A percentile compares a stretch with the other conserved stretches of the same genome.
These are phyloP conservation scores for Metarhizium brunneum DNA, from an alignment of 2,329 filamentous ascomycete genomes.

Conservation along the genomic window DNA sequence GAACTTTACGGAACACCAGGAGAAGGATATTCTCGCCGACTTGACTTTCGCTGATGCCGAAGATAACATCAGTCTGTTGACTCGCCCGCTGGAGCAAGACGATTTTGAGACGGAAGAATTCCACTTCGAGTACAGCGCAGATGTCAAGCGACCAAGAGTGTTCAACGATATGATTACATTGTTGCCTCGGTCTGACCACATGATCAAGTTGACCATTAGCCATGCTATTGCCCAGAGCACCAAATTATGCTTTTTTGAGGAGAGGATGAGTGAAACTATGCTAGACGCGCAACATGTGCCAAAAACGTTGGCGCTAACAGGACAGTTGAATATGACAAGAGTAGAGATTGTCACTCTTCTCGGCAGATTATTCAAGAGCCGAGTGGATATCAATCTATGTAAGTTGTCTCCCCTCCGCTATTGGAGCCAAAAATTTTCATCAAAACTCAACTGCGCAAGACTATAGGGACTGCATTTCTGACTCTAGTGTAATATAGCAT, in stretches of 20 bases:
- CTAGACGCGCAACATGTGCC: constrained; percentile 85
- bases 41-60: constrained; percentile 76
- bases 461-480: neutral
- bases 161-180: constrained; percentile 99
- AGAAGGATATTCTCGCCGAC: constrained; percentile 93
- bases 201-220: constrained; percentile 97
- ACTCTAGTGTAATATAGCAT: constrained; percentile 44
- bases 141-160: constrained; percentile 78
- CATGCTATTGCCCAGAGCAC: constrained; percentile 97
- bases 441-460: neutral
- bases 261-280: constrained; percentile 93
- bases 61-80: constrained; percentile 57
- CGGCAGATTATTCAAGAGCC: constrained; percentile 81
- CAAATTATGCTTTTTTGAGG: constrained; percentile 92
- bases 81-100: constrained; percentile 70
- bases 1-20: constrained; percentile 95
- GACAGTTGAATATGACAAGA: constrained; percentile 81
- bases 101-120: constrained; percentile 98
- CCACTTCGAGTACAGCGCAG: constrained; percentile 90
- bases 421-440: neutral
- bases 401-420: constrained; percentile 27
- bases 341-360: constrained; percentile 89
- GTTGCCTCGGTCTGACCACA: constrained; percentile 81
- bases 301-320: constrained; percentile 78
- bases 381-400: constrained; percentile 97